Base-by-base conservation (phyloP, 2,329 filamentous ascomycete species). In the Aspergillus neoniger region DNA sequence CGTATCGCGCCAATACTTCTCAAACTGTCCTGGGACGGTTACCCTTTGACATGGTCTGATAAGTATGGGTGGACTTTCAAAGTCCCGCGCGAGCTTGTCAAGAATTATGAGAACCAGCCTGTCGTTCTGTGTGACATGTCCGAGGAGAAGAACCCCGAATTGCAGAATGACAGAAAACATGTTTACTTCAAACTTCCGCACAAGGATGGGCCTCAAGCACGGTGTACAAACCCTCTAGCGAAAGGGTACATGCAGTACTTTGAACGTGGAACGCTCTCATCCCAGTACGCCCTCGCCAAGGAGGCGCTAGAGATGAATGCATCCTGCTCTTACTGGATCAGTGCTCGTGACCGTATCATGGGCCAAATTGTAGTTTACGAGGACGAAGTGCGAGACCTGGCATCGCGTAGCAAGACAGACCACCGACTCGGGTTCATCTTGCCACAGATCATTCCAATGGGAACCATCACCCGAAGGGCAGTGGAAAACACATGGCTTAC, bases 401-500 rank as follows among this genome's bases (percentile, higher is more conserved):
- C 55, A 59, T 2, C 60, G 64, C 55, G 61, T 64, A 15, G 67
- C 6, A 43, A 47, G 23, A 61, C 65, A 15, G 65, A 66, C 9
- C 74, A 81, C 10, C 75, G 81, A 25, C 70, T 85, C n/a, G 95
- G 95, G 1, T 96, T 91, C 70, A 99, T 99, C 63, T 77, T 99
- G 19, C 95, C 95, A 0, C 95, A 99, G 71, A 83, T 99, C 61
- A 97, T 99, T 58, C 95, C 95, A 0, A 99, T 99, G 95, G 95
- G 95, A 15, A 99, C 96, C 6, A 91, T 99, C 64, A 99, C 95
- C 2, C 86, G 95, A 55, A 86, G 95, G 71, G 91, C 94, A 0
- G 95, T 99, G 6, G 95, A 99, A 70, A 98, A 97, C 65, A 99
- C 95, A 0, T 99, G 96, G 95, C 85, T 99, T 50, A 99, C 95